Evolutionary conservation across 1,139 yeast genomes (phyloP), one percentile per base, ranked within the genome.

Genomic region (Cylindricascospora bacillispora): DNA sequence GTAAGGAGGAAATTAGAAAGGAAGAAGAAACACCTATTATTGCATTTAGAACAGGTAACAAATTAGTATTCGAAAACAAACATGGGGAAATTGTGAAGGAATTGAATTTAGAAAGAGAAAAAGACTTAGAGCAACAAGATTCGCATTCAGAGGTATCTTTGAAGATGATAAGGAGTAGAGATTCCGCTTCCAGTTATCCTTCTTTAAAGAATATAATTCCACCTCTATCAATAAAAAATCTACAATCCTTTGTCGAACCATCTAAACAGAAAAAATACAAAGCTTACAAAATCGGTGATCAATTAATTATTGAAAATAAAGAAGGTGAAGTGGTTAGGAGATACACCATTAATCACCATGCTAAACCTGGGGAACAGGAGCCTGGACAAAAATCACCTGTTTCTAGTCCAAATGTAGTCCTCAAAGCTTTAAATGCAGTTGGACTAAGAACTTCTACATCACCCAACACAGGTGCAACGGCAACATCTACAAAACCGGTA

Each of bases 311-410:
- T 39, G 98, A 89, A 54, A 81, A 85, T 48, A 83, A 71, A 27
- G 94, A 85, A 22, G 98, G 98, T 41, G 97, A 89, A 44, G 73
- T 89, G 35, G 63, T 89, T 27, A 71, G 94, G 47, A 66, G 94
- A 35, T 89, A 85, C 56, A 70, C 62, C 43, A 75, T 83, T 32
- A 79, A 76, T 43, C 65, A 69, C 12, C 81, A 73, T 38, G 27
- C 11, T 26, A 27, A 29, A 13, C 16, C 31, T 26, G 25, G 24
- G 30, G 11, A 13, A 25, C 13, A 27, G 29, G 4, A 33, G 31
- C 16, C 26, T 33, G 10, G 28, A 32, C 30, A 24, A 13, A 25
- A 29, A 3, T 7, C 24, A 23, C 24, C 24, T 7, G 22, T 24
- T 7, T 16, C 22, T 18, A 38, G 39, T 25, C 30, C 33, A 13